These are phyloP conservation scores for Aulographum hederae DNA, from an alignment of 2,329 filamentous ascomycete species.

Conservation along the genomic window DNA sequence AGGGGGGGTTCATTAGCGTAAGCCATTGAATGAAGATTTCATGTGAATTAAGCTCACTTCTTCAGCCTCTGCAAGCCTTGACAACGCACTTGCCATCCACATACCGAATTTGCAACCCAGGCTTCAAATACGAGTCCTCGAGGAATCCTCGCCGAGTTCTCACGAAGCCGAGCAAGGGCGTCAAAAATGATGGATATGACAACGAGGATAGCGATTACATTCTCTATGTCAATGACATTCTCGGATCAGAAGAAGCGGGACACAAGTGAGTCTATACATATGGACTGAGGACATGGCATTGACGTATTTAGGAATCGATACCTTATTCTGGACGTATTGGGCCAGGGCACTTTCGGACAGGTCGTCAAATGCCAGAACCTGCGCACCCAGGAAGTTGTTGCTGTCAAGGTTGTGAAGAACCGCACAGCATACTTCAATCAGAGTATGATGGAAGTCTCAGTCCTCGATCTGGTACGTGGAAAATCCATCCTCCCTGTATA, in stretches of 20 bases:
- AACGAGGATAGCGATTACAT: constrained; percentile 99
- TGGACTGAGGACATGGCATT: not conserved
- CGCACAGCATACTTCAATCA: constrained; percentile 98
- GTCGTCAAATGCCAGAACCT: constrained; percentile 98
- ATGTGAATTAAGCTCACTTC: constrained; percentile 1
- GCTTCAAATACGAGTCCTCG: constrained; percentile 97
- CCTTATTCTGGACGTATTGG: constrained; percentile 87
- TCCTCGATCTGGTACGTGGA: constrained; percentile 64
- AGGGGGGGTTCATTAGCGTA: constrained; percentile 96
- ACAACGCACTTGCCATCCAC: constrained; percentile 86
- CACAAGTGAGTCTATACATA: constrained; percentile 55
- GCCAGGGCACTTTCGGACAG: constrained; percentile 94
- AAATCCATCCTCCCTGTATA: not conserved
- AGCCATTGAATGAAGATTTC: constrained; percentile 16
- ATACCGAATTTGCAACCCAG: constrained; percentile 94
- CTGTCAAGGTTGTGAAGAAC: constrained; percentile 98
- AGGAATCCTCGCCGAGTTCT: constrained; percentile 87
- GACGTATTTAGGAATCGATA: constrained; percentile 57
- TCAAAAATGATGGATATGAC: constrained; percentile 97
- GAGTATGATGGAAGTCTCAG: constrained; percentile 99
- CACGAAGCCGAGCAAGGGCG: constrained; percentile 95
- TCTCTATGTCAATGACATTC: constrained; percentile 94
- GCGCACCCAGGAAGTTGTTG: constrained; percentile 95
- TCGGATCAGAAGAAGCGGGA: constrained; percentile 92
- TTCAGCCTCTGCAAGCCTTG: constrained; percentile 83